These are phyloP conservation scores for Kernera saxatilis DNA, from an alignment of 345 rosid genomes.

Conservation along the genomic window DNA sequence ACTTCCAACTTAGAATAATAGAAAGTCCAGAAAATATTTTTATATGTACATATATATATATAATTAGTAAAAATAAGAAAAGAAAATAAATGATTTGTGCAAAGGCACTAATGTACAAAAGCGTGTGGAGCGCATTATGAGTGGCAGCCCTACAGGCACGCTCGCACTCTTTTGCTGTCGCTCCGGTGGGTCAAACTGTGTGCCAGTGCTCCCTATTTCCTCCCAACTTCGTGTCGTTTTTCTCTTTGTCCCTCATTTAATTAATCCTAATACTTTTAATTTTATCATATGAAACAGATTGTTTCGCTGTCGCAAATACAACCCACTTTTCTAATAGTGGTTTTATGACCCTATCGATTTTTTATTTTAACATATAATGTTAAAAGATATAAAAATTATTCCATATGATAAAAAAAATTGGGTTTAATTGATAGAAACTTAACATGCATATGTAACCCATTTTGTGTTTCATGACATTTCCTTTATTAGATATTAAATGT, in stretches of 20 bases:
- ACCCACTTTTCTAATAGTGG: not conserved
- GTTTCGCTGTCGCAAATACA: conserved; percentile 8
- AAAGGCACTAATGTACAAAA: conserved; percentile 34
- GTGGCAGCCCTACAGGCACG: conserved; percentile 30
- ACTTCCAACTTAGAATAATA: conserved; percentile 12
- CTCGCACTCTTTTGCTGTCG: conserved; percentile 26
- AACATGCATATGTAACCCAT: not conserved
- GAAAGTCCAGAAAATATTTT: not conserved
- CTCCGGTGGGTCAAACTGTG: conserved; percentile 33
- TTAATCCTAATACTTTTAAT: not conserved
- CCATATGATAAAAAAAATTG: too few relatives aligned
- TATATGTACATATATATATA: too few relatives aligned
- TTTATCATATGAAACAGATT: conserved; percentile 4
- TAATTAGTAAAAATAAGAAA: not conserved
- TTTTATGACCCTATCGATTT: not conserved
- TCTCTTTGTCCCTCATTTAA: not conserved
- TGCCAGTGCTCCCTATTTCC: conserved; percentile 24
- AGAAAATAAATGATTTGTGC: conserved; percentile 25
- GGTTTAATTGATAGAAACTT: not conserved
- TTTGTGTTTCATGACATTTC: not conserved
- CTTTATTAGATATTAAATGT: not conserved
- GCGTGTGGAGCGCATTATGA: conserved; percentile 40
- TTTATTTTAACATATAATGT: not conserved
- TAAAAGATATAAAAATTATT: too few relatives aligned
- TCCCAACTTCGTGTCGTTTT: conserved; percentile 29